Evolutionary conservation across 2,329 filamentous ascomycete species (phyloP).

Genomic region (Capronia coronata): DNA sequence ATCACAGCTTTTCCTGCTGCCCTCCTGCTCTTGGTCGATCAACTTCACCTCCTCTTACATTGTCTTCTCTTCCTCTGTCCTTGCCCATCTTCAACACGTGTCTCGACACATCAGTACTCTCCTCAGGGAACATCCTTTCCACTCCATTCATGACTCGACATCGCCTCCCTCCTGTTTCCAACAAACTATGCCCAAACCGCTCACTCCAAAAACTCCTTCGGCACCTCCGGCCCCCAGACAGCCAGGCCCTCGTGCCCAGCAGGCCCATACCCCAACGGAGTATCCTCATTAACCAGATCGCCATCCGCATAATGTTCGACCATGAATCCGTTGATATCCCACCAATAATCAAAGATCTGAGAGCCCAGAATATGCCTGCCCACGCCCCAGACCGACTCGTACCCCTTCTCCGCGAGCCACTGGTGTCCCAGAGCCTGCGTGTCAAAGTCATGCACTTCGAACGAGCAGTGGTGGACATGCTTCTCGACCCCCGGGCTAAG

Average conservation of each 20-base stretch:
- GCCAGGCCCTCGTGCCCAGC: conserved; percentile 33
- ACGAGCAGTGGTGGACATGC: conserved; percentile 64
- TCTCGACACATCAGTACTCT: no score
- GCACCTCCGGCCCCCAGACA: conserved; percentile 36
- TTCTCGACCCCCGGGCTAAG: conserved; percentile 24
- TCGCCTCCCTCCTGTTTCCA: no score
- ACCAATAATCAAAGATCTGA: conserved; percentile 63
- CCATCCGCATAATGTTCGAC: conserved; percentile 67
- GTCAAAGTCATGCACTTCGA: conserved; percentile 67
- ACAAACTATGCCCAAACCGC: not conserved
- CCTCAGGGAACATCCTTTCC: no score
- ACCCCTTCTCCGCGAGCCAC: conserved; percentile 58
- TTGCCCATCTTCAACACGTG: no score
- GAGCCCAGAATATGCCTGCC: conserved; percentile 63
- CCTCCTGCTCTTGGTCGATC: no score
- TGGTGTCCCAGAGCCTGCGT: conserved; percentile 64
- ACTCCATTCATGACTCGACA: no score
- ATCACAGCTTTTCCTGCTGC: no score
- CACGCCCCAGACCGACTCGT: conserved; percentile 63
- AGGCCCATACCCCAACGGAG: conserved; percentile 33
- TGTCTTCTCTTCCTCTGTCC: no score
- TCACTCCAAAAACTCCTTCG: conserved; percentile 32
- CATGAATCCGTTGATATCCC: conserved; percentile 46
- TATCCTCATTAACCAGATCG: conserved; percentile 41
- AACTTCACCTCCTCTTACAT: no score